phyloP scores from a whole-genome alignment of 441 rosid genomes.

The Syzygium syzygioides region DNA sequence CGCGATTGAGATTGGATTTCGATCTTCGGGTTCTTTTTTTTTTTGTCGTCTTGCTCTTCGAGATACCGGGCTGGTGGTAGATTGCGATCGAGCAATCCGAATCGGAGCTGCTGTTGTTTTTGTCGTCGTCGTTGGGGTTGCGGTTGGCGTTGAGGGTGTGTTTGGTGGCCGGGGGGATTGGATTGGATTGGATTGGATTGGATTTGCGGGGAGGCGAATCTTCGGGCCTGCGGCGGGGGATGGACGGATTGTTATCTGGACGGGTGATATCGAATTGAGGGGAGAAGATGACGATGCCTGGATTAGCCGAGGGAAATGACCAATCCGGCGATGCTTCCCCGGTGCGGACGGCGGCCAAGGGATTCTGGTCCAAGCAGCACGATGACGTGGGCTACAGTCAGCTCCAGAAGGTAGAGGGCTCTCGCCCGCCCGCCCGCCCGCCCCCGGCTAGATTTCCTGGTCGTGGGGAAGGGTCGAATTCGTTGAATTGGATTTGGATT shows the following conservation, averaged over 20 bases:
- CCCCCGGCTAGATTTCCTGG: neutral
- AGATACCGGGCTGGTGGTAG: neutral
- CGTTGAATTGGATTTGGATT: slow-evolving; percentile 14
- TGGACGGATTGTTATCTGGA: slow-evolving; percentile 16
- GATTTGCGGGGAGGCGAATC: neutral
- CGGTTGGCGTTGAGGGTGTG: no score
- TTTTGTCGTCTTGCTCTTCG: no score
- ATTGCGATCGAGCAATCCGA: neutral
- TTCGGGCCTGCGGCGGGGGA: neutral
- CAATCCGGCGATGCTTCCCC: slow-evolving; percentile 43
- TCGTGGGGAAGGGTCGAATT: neutral
- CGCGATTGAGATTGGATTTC: neutral
- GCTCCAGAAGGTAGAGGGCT: slow-evolving; percentile 67
- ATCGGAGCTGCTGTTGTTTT: neutral
- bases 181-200: neutral
- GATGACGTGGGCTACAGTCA: slow-evolving; percentile 72
- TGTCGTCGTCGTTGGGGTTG: no score
- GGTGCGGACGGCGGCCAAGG: slow-evolving; percentile 28
- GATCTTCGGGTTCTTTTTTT: neutral
- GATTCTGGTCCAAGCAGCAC: slow-evolving; percentile 77
- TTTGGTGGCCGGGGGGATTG: neutral
- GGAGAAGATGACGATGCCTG: slow-evolving; percentile 48
- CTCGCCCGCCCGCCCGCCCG: neutral
- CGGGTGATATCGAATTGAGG: slow-evolving; percentile 11
- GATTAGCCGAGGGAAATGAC: slow-evolving; percentile 66